Base-by-base conservation (phyloP, 768 basidiomycete genomes). In the Lentinula lateritia region DNA sequence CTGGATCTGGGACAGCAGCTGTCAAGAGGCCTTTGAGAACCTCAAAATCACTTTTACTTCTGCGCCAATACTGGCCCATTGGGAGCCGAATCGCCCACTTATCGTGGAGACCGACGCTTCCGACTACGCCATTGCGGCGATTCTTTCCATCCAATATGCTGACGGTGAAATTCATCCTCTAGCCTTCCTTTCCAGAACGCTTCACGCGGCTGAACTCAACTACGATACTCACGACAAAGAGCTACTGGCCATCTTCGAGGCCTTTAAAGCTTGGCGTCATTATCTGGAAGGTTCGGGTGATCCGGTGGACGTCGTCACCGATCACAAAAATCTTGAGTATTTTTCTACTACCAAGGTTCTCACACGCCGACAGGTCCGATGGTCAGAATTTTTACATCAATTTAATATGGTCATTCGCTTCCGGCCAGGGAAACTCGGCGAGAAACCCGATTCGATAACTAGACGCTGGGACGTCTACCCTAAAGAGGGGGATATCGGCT, bases 81-180 rank as follows among this genome's bases (percentile, higher is more conserved):
- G 35, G 36, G 35, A 16, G n/a, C 53, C 53, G 6, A 62, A 42
- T 0, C 65, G 65, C 63, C 67, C 63, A 13, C 0, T 74, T 68
- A 61, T 50, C 3, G 63, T 78, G 0, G 69, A 76, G 66, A 62
- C 65, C 0, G 70, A 78, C 55, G 67, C 74, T 0, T 76, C 72
- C 0, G 71, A 74, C 36, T 70, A 62, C n/a, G 75, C 74, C 0
- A 63, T 67, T 7, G 77, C 73, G n/a, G 74, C 70, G 6, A 70
- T 76, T 0, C 63, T 78, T 0, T 64, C 67, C 74, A 74, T 63
- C 73, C 73, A 61, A 66, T 73, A 12, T 70, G 73, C 55, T 71
- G 78, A 54, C 75, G 81, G 66, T 70, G 73, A 61, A 80, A 83
- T 67, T 57, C 81, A 8, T 69, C 50, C 50, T 32, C 6, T 81